Base-by-base conservation (phyloP, 169 alveolate genomes). In the Plasmodium cynomolgi region DNA sequence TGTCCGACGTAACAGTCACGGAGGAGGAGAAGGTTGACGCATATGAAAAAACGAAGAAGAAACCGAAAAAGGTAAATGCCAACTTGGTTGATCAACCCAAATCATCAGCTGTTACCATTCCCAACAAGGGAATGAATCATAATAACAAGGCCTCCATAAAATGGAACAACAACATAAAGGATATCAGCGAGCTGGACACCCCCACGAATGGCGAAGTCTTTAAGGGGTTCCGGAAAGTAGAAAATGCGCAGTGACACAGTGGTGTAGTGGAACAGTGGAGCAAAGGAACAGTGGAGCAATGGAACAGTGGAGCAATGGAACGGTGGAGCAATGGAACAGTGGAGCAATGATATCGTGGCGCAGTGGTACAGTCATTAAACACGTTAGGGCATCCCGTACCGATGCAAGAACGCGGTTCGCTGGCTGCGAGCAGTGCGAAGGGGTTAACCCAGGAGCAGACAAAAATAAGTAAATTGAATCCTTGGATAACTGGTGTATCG, bases 161-260 rank as follows among this genome's bases (percentile, higher is more conserved):
- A 71, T 91, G 95, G 95, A 91, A 91, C 47, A 82, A 72, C 34
- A 91, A 91, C 77, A 83, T 91, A 47, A 91, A 91, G 83, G 92
- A 91, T 26, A 83, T 82, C 75, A 91, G 92, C 47, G 95, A 91
- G 17, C 75, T 91, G 50, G 92, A 91, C 50, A 91, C 95, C 13
- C 95, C 95, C 54, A 91, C 95, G 7, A 91, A 73, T 91, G 31
- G 81, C 47, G 95, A 91, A 20, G 85, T 82, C n/a, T 91, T 91
- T 82, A 81, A 58, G 33, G 95, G 95, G 7, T 91, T 91, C 77
- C 47, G 95, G 54, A 91, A 91, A 37, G 85, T 81, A 41, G 80
- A 91, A 56, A 56, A 77, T 50, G 62, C 54, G 29, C 85, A 77
- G 72, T 86, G 62, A 86, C 26, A 33, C 13, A 75, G 29, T 56